Percentiles rank a stretch among this genome's conserved stretches.
phyloP scores from a whole-genome alignment of 2,329 filamentous ascomycete species.

The Annulohypoxylon truncatum region DNA sequence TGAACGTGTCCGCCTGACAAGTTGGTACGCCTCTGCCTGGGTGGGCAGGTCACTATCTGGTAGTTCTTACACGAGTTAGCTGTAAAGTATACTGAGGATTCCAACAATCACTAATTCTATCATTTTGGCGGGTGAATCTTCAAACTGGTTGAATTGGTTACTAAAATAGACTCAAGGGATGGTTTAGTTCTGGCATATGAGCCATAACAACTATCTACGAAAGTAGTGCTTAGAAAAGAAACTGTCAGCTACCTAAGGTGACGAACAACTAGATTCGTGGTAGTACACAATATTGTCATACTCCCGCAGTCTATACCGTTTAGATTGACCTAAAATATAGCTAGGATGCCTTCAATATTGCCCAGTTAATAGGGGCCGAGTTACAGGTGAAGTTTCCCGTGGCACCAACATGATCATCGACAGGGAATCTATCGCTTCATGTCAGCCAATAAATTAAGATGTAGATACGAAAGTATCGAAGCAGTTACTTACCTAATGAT shows the following conservation, averaged over 20 bases:
- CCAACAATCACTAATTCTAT: not conserved
- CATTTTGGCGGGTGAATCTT: not conserved
- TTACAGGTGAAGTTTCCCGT: constrained; percentile 32
- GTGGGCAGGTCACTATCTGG: too few relatives aligned
- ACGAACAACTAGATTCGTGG: not conserved
- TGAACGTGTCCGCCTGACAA: too few relatives aligned
- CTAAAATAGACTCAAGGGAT: too few relatives aligned
- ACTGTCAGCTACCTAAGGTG: not conserved
- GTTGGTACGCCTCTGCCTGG: too few relatives aligned
- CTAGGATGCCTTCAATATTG: constrained; percentile 22
- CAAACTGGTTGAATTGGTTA: too few relatives aligned
- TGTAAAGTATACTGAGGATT: too few relatives aligned
- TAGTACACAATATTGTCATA: not conserved
- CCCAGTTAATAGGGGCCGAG: constrained; percentile 29
- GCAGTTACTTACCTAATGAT: constrained; percentile 15
- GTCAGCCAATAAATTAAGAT: not conserved
- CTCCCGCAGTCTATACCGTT: too few relatives aligned
- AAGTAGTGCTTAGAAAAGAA: too few relatives aligned
- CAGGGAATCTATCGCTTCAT: constrained; percentile 15
- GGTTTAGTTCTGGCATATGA: too few relatives aligned
- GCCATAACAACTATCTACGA: too few relatives aligned
- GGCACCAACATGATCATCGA: constrained; percentile 26
- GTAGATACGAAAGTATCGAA: not conserved
- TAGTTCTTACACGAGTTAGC: too few relatives aligned
- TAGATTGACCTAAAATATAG: not conserved